These are phyloP conservation scores for Spergularia marina DNA, from an alignment of 148 eudicot species.

Conservation along the genomic window DNA sequence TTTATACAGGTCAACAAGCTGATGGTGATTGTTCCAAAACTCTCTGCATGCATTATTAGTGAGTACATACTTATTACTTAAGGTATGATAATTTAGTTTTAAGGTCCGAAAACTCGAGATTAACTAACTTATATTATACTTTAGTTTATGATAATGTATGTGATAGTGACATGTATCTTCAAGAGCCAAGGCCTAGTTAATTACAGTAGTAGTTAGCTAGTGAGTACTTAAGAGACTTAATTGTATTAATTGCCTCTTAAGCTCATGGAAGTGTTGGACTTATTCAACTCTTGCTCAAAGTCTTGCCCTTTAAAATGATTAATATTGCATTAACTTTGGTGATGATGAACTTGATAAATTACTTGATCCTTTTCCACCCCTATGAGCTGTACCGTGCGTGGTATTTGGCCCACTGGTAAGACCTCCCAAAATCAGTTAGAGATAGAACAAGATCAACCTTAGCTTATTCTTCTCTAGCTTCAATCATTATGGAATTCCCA, in stretches of 20 bases:
- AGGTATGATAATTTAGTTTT: neutral
- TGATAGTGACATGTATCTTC: neutral
- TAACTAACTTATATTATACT: neutral
- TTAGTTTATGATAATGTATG: neutral
- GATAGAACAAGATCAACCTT: neutral
- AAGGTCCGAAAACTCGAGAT: no score
- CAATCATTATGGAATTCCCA: neutral
- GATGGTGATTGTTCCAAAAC: neutral
- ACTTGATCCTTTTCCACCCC: neutral
- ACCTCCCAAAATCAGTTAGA: conserved; percentile 4
- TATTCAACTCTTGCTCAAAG: neutral
- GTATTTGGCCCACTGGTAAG: conserved; percentile 3
- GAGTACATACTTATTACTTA: neutral
- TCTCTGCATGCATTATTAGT: conserved; percentile 7
- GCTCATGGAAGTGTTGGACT: conserved; percentile 7
- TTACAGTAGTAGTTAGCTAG: neutral
- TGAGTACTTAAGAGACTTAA: neutral
- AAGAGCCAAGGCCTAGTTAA: neutral
- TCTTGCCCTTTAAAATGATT: neutral
- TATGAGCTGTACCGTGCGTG: conserved; percentile 9
- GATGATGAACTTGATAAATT: neutral
- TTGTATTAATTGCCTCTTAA: conserved; percentile 4
- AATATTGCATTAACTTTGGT: no score
- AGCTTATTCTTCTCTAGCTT: neutral
- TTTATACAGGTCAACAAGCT: neutral